Evolutionary conservation across 345 rosid genomes (phyloP).

Genomic region (Arabidopsis arenosa): DNA sequence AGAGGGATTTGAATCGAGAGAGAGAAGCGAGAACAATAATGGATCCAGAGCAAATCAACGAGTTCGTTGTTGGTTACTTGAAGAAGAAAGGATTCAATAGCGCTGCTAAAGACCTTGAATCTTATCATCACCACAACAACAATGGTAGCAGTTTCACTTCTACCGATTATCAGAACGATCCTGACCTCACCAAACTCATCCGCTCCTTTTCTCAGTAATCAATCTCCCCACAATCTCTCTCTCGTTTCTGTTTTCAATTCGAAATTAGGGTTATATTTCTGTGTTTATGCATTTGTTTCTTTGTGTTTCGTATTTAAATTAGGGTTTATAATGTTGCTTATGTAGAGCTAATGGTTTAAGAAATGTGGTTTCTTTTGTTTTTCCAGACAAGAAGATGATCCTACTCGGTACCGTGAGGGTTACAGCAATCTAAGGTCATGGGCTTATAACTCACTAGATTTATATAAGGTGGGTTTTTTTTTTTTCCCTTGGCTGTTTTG

Average conservation of each 20-base stretch:
- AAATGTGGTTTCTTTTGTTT: conserved; percentile 19
- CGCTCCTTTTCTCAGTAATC: conserved; percentile 75
- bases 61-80: conserved; percentile 72
- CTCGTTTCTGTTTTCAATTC: not conserved
- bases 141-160: conserved; percentile 45
- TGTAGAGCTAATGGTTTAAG: not conserved
- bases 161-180: conserved; percentile 64
- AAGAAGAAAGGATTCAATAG: conserved; percentile 89
- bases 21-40: conserved; percentile 36
- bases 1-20: conserved; percentile 30
- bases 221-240: not conserved
- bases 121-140: conserved; percentile 61
- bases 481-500: not conserved
- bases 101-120: conserved; percentile 52
- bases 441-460: conserved; percentile 82
- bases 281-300: too few species aligned
- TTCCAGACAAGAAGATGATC: conserved; percentile 68
- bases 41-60: conserved; percentile 64
- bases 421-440: conserved; percentile 88
- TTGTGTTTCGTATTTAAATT: not conserved
- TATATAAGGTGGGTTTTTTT: conserved; percentile 64
- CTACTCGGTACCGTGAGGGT: conserved; percentile 66
- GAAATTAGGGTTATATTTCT: conserved; percentile 34
- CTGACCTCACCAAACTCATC: conserved; percentile 73
- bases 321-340: conserved; percentile 23